Conservation (phyloP, 1,139 yeast species). For the Hyphopichia khmerensis region DNA sequence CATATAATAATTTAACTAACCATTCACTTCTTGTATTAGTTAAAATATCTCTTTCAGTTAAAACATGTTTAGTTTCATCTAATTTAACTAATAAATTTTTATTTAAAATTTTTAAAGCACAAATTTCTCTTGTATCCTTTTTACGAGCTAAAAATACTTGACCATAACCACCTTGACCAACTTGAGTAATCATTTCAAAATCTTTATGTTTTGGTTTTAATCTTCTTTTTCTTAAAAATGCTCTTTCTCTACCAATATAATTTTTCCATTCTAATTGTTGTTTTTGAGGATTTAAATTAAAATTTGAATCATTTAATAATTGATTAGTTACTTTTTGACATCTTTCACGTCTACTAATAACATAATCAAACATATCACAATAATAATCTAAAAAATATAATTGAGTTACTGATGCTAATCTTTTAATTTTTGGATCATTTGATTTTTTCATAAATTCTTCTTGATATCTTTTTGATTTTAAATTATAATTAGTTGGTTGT, state of each 20-base stretch:
- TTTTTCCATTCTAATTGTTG: constrained; percentile 75
- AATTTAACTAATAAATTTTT: constrained; percentile 82
- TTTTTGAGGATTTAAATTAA: constrained; percentile 37
- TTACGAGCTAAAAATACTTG: constrained; percentile 94
- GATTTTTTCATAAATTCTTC: constrained; percentile 60
- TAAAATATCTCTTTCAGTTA: constrained; percentile 93
- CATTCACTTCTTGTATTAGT: constrained; percentile 95
- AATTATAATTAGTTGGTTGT: constrained; percentile 19
- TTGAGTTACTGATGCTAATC: constrained; percentile 83
- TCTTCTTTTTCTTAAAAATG: constrained; percentile 81
- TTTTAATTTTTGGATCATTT: constrained; percentile 72
- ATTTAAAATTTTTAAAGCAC: constrained; percentile 91
- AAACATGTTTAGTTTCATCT: constrained; percentile 93
- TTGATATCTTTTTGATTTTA: constrained; percentile 19
- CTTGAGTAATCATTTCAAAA: constrained; percentile 94
- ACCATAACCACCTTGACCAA: constrained; percentile 99
- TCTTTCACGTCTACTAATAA: constrained; percentile 82
- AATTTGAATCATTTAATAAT: constrained; percentile 45
- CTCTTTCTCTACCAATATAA: constrained; percentile 83
- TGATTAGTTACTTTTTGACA: constrained; percentile 63
- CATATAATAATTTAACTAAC: constrained; percentile 90
- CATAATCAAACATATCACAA: constrained; percentile 93
- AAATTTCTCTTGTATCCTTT: constrained; percentile 90
- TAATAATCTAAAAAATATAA: constrained; percentile 89
- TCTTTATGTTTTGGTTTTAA: constrained; percentile 92